These are phyloP conservation scores for Citrus inodora DNA, from an alignment of 345 rosid genomes.

Conservation along the genomic window DNA sequence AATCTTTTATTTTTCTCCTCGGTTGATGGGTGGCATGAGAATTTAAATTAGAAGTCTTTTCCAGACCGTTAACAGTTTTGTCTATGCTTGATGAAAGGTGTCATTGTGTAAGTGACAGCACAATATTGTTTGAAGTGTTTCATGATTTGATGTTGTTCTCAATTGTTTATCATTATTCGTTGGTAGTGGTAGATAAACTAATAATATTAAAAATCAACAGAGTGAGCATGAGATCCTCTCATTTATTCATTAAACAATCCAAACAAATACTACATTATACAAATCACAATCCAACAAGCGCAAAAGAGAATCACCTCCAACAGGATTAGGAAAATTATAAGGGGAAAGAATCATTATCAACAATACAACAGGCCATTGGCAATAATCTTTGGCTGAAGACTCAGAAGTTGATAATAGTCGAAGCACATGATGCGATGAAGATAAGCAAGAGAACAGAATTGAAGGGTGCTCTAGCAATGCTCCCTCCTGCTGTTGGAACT, in stretches of 20 bases:
- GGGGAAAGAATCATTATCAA: conserved; percentile 6
- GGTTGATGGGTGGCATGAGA: not conserved
- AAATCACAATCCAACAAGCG: not conserved
- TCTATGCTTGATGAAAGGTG: not conserved
- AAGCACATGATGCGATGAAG: conserved; percentile 29
- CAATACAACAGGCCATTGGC: not conserved
- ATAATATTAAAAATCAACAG: not conserved
- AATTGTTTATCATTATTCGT: not conserved
- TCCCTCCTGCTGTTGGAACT: conserved; percentile 34
- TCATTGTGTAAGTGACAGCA: not conserved
- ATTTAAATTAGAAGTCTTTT: not conserved
- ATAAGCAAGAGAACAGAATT: conserved; percentile 24
- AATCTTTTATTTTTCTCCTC: not conserved
- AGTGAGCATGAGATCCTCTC: not conserved
- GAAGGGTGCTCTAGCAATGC: conserved; percentile 22
- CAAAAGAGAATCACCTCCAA: not conserved
- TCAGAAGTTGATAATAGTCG: conserved; percentile 24
- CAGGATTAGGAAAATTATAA: not conserved
- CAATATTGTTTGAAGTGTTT: not conserved
- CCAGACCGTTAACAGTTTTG: not conserved
- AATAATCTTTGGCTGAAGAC: conserved; percentile 11
- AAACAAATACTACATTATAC: conserved; percentile 16
- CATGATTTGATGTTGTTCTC: not conserved
- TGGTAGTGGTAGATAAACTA: not conserved
- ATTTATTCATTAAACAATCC: conserved; percentile 6